A percentile compares a stretch with the other conserved stretches of the same genome.
Evolutionary conservation across 805 yeast genomes (phyloP).

Genomic region (Suhomyces sp.): DNA sequence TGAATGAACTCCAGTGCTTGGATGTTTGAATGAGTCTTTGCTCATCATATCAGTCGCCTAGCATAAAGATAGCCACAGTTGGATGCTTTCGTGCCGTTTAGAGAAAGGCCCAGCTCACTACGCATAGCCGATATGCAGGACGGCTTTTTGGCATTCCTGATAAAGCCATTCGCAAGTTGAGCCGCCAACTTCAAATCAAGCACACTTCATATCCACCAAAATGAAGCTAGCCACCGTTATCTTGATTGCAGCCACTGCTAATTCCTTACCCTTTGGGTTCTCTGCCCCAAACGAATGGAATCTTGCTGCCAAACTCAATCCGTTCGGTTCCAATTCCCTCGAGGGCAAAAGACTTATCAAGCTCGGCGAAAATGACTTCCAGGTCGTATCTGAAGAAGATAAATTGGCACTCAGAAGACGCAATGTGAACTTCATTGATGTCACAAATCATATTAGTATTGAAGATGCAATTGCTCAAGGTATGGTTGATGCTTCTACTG

Average conservation of each 20-base stretch:
- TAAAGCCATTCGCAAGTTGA: background rate
- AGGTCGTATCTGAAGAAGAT: conserved; percentile 34
- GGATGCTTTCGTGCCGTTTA: background rate
- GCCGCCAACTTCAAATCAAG: too few relatives aligned
- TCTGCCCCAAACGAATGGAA: background rate
- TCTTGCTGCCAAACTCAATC: background rate
- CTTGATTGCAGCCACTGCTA: background rate
- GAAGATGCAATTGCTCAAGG: conserved; percentile 28
- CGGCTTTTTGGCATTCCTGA: background rate
- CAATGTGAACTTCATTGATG: conserved; percentile 61
- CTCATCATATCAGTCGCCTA: too few relatives aligned
- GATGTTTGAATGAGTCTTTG: too few relatives aligned
- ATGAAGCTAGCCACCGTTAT: background rate
- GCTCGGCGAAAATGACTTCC: conserved; percentile 30
- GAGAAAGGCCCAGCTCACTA: background rate
- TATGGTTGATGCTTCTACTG: conserved; percentile 4
- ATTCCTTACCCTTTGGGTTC: background rate
- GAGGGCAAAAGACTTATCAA: conserved; percentile 27
- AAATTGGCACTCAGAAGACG: conserved; percentile 35
- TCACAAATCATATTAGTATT: conserved; percentile 48
- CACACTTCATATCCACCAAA: background rate
- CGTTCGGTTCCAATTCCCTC: background rate
- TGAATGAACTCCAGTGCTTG: too few relatives aligned
- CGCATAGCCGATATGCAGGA: background rate
- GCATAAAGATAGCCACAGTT: background rate